These are phyloP conservation scores for Solanum boliviense DNA, from an alignment of 257 asterid genomes.

Conservation along the genomic window DNA sequence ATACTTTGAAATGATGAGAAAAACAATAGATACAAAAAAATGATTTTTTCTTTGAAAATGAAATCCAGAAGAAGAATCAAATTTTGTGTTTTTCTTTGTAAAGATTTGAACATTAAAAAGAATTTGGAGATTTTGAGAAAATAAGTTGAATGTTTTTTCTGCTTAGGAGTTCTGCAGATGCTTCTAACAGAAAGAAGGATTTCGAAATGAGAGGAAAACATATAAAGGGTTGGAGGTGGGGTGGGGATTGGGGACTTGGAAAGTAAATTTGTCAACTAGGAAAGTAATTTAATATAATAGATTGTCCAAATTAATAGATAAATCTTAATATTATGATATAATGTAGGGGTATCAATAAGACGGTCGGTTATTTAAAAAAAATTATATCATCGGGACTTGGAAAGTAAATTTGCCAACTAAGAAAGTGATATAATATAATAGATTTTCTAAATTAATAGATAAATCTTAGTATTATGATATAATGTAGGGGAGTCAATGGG, in stretches of 20 bases:
- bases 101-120: background rate
- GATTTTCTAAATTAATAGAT: too few relatives aligned
- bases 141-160: background rate
- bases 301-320: too few relatives aligned
- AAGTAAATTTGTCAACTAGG: background rate
- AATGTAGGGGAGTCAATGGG: too few relatives aligned
- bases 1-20: slow-evolving; percentile 6
- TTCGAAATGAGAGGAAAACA: background rate
- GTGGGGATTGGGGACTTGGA: background rate
- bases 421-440: background rate
- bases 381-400: background rate
- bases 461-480: too few relatives aligned
- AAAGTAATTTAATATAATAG: too few relatives aligned
- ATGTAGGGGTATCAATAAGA: background rate
- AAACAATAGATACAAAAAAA: background rate
- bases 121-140: slow-evolving; percentile 12
- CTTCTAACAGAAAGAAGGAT: background rate
- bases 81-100: background rate
- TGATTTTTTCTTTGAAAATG: background rate
- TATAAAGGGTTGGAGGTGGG: background rate
- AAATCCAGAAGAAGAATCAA: background rate
- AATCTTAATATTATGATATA: background rate
- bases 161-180: too few relatives aligned
- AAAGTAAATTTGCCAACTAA: background rate
- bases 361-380: background rate